A percentile compares a stretch with the other conserved stretches of the same genome.
These are phyloP conservation scores for Loxodes magnus DNA, from an alignment of 73 alveolate genomes.

Conservation along the genomic window DNA sequence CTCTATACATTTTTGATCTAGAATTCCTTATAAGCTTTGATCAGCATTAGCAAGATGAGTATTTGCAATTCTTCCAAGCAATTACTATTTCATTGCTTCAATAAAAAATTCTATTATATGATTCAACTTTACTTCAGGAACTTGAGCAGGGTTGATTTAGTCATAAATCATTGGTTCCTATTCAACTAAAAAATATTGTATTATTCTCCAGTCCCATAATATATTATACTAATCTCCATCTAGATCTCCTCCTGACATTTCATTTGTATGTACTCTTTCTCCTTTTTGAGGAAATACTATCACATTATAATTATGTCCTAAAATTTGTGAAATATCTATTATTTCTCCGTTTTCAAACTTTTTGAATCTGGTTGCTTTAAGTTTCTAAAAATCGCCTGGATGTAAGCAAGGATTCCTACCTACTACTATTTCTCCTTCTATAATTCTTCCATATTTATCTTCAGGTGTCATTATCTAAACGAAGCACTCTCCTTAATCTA, in stretches of 20 bases:
- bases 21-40: constrained; percentile 34
- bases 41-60: constrained; percentile 74
- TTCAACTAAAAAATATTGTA: constrained; percentile 13
- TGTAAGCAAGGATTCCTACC: constrained; percentile 91
- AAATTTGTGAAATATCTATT: constrained; percentile 22
- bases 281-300: constrained; percentile 80
- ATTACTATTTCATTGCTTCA: constrained; percentile 54
- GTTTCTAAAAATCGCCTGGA: constrained; percentile 92
- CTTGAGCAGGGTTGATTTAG: constrained; percentile 16
- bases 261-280: constrained; percentile 67
- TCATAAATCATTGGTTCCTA: constrained; percentile 50
- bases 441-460: constrained; percentile 16
- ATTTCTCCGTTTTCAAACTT: constrained; percentile 32
- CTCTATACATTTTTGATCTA: constrained; percentile 48
- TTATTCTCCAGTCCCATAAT: constrained; percentile 53
- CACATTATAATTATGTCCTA: constrained; percentile 60
- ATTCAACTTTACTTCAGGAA: constrained; percentile 30
- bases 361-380: constrained; percentile 77
- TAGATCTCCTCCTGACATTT: constrained; percentile 82
- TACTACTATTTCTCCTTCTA: constrained; percentile 84
- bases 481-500: constrained; percentile 79
- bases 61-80: constrained; percentile 68
- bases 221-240: constrained; percentile 65
- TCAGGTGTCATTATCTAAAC: constrained; percentile 22
- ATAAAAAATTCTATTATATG: constrained; percentile 53